Percentiles rank a stretch among this genome's conserved stretches.
phyloP scores from a whole-genome alignment of 2,329 filamentous ascomycete species.

The Xylariaceae sp. region DNA sequence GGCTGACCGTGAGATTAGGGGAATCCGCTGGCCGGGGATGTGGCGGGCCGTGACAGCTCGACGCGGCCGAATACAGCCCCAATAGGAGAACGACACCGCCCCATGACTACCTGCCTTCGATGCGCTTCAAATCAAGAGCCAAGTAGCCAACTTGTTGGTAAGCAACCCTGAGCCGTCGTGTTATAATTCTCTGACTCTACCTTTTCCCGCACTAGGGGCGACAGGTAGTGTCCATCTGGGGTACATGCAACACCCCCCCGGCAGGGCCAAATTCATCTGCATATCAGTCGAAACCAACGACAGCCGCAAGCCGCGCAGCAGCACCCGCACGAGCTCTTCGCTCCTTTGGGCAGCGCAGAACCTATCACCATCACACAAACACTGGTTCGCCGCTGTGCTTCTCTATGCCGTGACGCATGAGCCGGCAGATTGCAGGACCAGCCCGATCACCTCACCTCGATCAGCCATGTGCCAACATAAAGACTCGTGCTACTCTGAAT shows the following conservation, averaged over 20 bases:
- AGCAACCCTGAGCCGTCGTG: background rate
- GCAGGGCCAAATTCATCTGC: background rate
- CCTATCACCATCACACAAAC: conserved; percentile 1
- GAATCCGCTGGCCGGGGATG: no score
- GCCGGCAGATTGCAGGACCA: conserved; percentile 18
- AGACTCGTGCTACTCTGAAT: background rate
- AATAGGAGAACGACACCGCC: no score
- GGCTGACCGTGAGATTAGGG: no score
- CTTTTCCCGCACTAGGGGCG: background rate
- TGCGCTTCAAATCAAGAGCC: no score
- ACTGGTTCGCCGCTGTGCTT: background rate
- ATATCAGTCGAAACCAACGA: conserved; percentile 6
- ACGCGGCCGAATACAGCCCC: no score
- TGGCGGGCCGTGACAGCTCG: no score
- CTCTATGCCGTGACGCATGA: conserved; percentile 3
- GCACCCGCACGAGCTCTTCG: background rate
- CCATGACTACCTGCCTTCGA: no score
- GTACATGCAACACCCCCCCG: background rate
- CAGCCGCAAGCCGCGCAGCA: background rate
- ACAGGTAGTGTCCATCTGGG: background rate
- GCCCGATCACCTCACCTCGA: conserved; percentile 4
- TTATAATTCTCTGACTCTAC: background rate
- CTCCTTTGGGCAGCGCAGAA: background rate
- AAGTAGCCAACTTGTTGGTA: background rate
- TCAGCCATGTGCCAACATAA: conserved; percentile 11